phyloP scores from a whole-genome alignment of 2,329 filamentous ascomycete genomes.

The Colletotrichum echinochloae region DNA sequence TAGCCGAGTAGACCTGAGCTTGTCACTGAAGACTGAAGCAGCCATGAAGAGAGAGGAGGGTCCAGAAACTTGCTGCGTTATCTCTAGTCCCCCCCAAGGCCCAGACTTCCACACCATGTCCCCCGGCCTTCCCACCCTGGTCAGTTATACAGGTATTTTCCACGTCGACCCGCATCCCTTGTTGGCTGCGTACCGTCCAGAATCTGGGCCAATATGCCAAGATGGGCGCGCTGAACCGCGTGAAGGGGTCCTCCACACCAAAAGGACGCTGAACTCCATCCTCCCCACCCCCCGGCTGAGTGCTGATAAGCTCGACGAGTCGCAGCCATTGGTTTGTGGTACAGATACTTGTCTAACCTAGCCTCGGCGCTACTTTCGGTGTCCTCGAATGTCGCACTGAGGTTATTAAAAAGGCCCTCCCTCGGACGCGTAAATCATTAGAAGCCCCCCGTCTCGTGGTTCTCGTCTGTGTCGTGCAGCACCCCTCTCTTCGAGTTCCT shows the following conservation, averaged over 20 bases:
- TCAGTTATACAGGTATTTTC: no score
- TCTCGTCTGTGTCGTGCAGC: slow-evolving; percentile 36
- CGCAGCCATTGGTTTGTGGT: slow-evolving; percentile 11
- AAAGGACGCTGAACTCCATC: slow-evolving; percentile 30
- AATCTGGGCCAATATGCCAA: slow-evolving; percentile 38
- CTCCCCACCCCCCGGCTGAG: slow-evolving; percentile 9
- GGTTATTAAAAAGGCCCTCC: slow-evolving; percentile 39
- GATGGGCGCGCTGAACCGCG: slow-evolving; percentile 34
- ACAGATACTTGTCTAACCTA: slow-evolving; percentile 16
- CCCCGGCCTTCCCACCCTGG: slow-evolving; percentile 13
- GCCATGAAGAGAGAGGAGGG: not conserved
- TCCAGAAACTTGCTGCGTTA: slow-evolving; percentile 19
- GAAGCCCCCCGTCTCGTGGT: slow-evolving; percentile 1
- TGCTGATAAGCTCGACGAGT: slow-evolving; percentile 42
- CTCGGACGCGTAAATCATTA: slow-evolving; percentile 12
- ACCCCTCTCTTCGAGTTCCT: slow-evolving; percentile 24
- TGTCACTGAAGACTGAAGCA: not conserved
- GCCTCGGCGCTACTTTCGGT: slow-evolving; percentile 41
- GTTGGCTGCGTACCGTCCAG: slow-evolving; percentile 30
- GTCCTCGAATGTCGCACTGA: slow-evolving; percentile 34
- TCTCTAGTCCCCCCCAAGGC: slow-evolving; percentile 10
- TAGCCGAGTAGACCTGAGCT: no score
- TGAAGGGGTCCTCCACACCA: slow-evolving; percentile 36
- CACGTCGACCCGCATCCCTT: slow-evolving; percentile 26
- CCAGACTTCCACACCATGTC: slow-evolving; percentile 1